Conservation (phyloP, 305 asterid species). For the Fraxinus ornus region DNA sequence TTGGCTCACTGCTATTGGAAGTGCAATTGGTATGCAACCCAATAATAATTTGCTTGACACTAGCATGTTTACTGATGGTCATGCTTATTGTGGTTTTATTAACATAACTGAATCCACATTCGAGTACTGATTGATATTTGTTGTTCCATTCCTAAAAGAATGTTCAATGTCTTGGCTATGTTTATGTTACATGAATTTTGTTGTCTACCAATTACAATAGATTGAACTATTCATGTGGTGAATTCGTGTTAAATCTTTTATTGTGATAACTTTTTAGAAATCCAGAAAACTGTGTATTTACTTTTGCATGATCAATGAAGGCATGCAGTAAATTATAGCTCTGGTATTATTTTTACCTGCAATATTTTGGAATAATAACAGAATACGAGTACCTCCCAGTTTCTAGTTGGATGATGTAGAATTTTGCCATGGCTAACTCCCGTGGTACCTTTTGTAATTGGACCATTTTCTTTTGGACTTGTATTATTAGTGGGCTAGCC, state of each 20-base stretch:
- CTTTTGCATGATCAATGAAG: neutral
- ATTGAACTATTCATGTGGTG: neutral
- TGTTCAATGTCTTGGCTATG: no score
- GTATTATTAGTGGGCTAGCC: no score
- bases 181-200: no score
- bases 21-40: slow-evolving; percentile 60
- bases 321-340: neutral
- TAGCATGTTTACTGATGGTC: neutral
- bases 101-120: neutral
- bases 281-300: neutral
- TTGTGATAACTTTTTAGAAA: neutral
- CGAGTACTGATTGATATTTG: neutral
- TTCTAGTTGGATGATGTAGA: neutral
- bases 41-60: neutral
- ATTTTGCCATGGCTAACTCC: neutral
- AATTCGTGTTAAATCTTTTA: slow-evolving; percentile 5
- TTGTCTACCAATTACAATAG: no score
- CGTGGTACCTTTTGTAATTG: no score
- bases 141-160: neutral
- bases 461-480: no score
- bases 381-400: neutral
- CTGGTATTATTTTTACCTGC: neutral
- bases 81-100: neutral
- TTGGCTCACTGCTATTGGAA: slow-evolving; percentile 79
- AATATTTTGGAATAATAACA: neutral